phyloP scores from a whole-genome alignment of 2,329 filamentous ascomycete species.

The Alternaria conjuncta region DNA sequence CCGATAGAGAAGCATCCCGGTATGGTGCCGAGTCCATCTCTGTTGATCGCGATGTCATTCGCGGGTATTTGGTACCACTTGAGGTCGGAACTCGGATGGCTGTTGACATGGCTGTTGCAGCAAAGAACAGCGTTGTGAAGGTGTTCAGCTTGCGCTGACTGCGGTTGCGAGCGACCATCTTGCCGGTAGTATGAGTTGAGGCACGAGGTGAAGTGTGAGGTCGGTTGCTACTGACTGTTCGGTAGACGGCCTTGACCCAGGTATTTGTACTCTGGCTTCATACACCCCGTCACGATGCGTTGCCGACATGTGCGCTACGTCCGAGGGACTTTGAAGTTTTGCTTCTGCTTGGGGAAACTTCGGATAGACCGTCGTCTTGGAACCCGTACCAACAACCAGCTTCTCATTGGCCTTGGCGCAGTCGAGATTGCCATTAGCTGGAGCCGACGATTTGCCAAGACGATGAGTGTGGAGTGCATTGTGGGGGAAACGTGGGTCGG shows the following conservation, averaged over 20 bases:
- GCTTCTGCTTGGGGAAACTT: conserved; percentile 9
- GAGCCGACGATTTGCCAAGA: conserved; percentile 18
- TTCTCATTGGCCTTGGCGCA: neutral
- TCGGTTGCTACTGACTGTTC: neutral
- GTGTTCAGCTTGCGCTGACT: conserved; percentile 18
- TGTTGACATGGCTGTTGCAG: conserved; percentile 19
- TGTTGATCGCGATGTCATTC: conserved; percentile 6
- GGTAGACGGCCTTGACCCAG: neutral
- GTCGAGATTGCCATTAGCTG: neutral
- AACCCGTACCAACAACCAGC: neutral
- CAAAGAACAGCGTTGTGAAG: conserved; percentile 20
- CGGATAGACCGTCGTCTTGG: conserved; percentile 2
- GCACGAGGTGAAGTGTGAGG: neutral
- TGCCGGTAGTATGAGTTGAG: conserved; percentile 3
- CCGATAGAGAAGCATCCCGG: conserved; percentile 48
- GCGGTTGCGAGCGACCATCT: conserved; percentile 15
- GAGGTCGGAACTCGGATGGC: conserved; percentile 15
- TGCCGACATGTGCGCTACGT: conserved; percentile 2
- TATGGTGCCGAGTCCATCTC: conserved; percentile 35
- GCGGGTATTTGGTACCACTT: neutral
- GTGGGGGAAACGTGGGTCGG: conserved; percentile 7
- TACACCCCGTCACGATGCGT: neutral
- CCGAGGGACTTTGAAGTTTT: conserved; percentile 6
- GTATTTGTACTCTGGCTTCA: conserved; percentile 18
- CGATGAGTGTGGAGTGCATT: conserved; percentile 19